Conservation (phyloP, 345 rosid species). For the Aethionema arabicum region DNA sequence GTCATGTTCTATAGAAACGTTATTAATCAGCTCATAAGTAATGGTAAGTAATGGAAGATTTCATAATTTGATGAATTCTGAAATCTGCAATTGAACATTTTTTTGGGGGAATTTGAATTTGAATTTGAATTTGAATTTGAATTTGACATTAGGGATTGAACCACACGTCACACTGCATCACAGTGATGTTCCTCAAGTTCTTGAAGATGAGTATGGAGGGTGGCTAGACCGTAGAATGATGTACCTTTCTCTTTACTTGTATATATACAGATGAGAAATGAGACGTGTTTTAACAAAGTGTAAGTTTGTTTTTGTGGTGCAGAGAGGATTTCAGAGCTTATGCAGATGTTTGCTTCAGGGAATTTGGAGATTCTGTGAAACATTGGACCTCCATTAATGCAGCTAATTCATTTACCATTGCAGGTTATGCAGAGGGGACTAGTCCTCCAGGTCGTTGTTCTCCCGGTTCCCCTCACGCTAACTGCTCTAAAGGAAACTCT, state of each 20-base stretch:
- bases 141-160: conserved; percentile 45
- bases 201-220: conserved; percentile 71
- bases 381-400: conserved; percentile 65
- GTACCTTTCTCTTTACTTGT: conserved; percentile 27
- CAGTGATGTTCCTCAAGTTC: conserved; percentile 56
- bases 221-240: conserved; percentile 54
- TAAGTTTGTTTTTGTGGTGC: conserved; percentile 26
- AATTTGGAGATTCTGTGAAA: conserved; percentile 57
- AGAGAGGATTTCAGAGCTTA: conserved; percentile 64
- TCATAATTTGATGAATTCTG: too few relatives aligned
- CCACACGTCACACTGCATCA: conserved; percentile 51
- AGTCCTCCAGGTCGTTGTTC: conserved; percentile 47
- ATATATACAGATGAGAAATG: too few relatives aligned
- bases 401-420: conserved; percentile 43
- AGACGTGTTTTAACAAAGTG: not conserved
- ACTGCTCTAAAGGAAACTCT: conserved; percentile 51
- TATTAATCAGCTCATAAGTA: conserved; percentile 42
- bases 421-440: conserved; percentile 35
- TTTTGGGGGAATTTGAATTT: too few relatives aligned
- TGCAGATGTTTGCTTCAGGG: conserved; percentile 66
- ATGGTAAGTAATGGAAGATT: conserved; percentile 31
- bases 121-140: too few relatives aligned
- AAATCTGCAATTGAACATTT: too few relatives aligned
- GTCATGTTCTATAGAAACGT: conserved; percentile 49
- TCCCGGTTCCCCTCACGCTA: conserved; percentile 13